phyloP scores from a whole-genome alignment of 441 rosid species.

The Daphne laureola region DNA sequence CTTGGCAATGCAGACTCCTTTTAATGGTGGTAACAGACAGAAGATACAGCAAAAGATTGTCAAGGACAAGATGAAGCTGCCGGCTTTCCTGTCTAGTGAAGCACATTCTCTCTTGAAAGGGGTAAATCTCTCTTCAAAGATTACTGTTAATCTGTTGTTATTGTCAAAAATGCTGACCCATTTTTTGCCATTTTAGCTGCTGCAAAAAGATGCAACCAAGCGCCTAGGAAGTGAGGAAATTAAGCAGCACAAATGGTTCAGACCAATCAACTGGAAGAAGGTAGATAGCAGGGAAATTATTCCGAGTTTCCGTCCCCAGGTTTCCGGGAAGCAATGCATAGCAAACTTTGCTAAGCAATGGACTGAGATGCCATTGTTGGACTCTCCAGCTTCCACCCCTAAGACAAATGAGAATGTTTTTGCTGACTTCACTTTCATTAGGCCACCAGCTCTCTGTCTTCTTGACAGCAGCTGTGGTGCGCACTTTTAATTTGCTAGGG shows the following conservation, averaged over 20 bases:
- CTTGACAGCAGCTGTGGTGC: constrained; percentile 20
- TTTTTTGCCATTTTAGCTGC: constrained; percentile 20
- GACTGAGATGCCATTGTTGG: constrained; percentile 46
- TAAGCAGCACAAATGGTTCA: constrained; percentile 52
- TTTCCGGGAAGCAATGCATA: constrained; percentile 40
- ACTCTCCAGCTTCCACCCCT: constrained; percentile 54
- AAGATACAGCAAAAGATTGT: constrained; percentile 49
- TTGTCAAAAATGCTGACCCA: constrained; percentile 2
- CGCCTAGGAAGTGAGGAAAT: constrained; percentile 42
- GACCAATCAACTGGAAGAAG: constrained; percentile 48
- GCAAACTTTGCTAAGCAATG: constrained; percentile 54
- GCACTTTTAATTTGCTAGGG: constrained; percentile 9
- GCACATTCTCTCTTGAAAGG: constrained; percentile 51
- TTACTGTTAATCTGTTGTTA: no score
- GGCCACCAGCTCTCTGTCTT: constrained; percentile 40
- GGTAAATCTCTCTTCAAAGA: constrained; percentile 19
- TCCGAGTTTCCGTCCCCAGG: constrained; percentile 52
- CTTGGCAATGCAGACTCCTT: constrained; percentile 43
- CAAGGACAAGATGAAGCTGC: constrained; percentile 57
- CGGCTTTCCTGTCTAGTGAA: constrained; percentile 40
- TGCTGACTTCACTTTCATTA: constrained; percentile 43
- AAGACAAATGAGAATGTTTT: constrained; percentile 35
- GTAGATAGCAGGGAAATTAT: constrained; percentile 39
- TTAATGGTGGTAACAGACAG: constrained; percentile 34
- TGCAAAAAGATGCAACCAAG: constrained; percentile 30